Percentiles rank a stretch among this genome's conserved stretches.
Conservation (phyloP, 257 asterid species). For the Lavandula angustifolia region DNA sequence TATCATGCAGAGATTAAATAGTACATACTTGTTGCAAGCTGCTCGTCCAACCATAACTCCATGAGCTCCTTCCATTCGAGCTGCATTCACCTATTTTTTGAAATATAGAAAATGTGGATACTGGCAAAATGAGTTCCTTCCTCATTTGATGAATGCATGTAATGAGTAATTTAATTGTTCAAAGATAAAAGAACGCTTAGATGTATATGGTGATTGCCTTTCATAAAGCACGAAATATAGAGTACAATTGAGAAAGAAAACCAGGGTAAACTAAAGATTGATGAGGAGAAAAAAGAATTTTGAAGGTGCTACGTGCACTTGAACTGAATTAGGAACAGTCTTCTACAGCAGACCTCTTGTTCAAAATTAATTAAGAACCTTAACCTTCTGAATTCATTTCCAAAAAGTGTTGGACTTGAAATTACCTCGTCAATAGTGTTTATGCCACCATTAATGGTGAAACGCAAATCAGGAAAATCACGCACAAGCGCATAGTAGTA, state of each 20-base stretch:
- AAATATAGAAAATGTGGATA: conserved; percentile 21
- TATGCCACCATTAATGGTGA: conserved; percentile 95
- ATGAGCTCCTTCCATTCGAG: conserved; percentile 81
- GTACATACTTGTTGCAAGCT: conserved; percentile 68
- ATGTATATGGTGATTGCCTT: neutral
- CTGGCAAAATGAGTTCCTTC: conserved; percentile 21
- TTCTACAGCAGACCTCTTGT: neutral
- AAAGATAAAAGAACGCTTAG: neutral
- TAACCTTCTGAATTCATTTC: conserved; percentile 23
- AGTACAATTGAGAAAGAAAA: conserved; percentile 1
- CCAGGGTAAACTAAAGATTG: neutral
- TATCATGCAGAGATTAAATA: conserved; percentile 15
- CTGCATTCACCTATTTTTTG: conserved; percentile 64
- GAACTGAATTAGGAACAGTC: conserved; percentile 8
- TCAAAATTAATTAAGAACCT: conserved; percentile 4
- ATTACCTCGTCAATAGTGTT: conserved; percentile 80
- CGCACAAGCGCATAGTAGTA: conserved; percentile 93
- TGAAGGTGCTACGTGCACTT: conserved; percentile 7
- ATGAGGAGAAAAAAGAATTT: neutral
- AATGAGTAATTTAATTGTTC: conserved; percentile 4
- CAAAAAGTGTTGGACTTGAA: conserved; percentile 22
- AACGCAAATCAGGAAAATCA: conserved; percentile 88
- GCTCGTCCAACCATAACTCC: conserved; percentile 97
- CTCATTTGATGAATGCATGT: conserved; percentile 7
- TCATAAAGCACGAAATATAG: conserved; percentile 16